These are phyloP conservation scores for Babesia gibsoni DNA, from an alignment of 169 alveolate genomes.

Conservation along the genomic window DNA sequence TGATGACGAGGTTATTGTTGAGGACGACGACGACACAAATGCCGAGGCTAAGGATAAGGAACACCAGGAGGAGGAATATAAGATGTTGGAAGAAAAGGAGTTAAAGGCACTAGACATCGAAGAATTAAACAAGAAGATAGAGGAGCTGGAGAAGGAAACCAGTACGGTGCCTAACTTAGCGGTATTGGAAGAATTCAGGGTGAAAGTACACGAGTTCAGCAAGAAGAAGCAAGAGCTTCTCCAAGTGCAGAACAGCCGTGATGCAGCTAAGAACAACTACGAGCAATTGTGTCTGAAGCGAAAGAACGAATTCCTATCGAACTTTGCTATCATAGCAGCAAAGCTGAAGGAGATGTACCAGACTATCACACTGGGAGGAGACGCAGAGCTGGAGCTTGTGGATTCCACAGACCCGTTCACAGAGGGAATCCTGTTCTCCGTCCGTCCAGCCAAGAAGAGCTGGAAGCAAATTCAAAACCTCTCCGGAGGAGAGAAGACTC, in stretches of 20 bases:
- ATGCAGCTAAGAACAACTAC: slow-evolving; percentile 53
- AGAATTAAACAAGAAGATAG: slow-evolving; percentile 59
- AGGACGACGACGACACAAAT: slow-evolving; percentile 23
- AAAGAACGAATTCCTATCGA: slow-evolving; percentile 76
- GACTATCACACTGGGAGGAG: slow-evolving; percentile 93
- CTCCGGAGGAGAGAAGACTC: slow-evolving; percentile 98
- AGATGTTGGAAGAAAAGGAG: slow-evolving; percentile 20
- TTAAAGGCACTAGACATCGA: slow-evolving; percentile 41
- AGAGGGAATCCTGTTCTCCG: slow-evolving; percentile 96
- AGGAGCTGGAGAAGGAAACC: slow-evolving; percentile 44
- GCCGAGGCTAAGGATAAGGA: slow-evolving; percentile 14
- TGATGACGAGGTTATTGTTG: slow-evolving; percentile 17
- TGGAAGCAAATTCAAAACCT: slow-evolving; percentile 95
- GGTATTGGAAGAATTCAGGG: slow-evolving; percentile 59
- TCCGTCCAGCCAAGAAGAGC: slow-evolving; percentile 96
- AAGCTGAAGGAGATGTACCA: slow-evolving; percentile 87
- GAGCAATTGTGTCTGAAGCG: slow-evolving; percentile 69
- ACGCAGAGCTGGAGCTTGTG: slow-evolving; percentile 96
- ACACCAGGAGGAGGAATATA: neutral
- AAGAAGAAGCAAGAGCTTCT: slow-evolving; percentile 63
- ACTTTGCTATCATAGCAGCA: slow-evolving; percentile 78
- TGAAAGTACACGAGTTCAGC: slow-evolving; percentile 65
- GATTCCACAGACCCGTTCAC: slow-evolving; percentile 96
- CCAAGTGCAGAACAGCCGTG: slow-evolving; percentile 51
- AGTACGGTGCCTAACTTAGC: slow-evolving; percentile 60